Base-by-base conservation (phyloP, 1,139 yeast species). In the Debaryomyces psychrophilus region DNA sequence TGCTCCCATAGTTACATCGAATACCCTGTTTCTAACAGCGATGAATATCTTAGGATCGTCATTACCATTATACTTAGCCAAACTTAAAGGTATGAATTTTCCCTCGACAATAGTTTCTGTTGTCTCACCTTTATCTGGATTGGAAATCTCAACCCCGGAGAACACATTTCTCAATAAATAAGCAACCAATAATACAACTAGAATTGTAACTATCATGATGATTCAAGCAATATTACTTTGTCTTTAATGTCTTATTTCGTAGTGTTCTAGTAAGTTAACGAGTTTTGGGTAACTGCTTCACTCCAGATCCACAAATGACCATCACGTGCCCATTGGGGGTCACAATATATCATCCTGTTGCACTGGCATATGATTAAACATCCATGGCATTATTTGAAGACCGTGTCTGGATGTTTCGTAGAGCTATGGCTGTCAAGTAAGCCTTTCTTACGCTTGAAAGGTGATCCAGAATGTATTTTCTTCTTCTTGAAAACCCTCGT, bases 1-100 rank as follows among this genome's bases (percentile, higher is more conserved):
- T 51, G 90, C 81, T 0, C 97, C 97, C 20, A 77, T 74, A 8
- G 89, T 73, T 22, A 90, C 97, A 61, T 93, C 97, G 61, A 81
- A 93, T 4, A 93, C 97, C 38, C 79, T 83, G 2, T 97, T 96
- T 57, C 77, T 82, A 12, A 93, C 90, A 0, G 90, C 96, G 57
- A 93, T 81, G 60, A 86, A 85, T 31, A 95, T 90, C 56, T 82
- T 82, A 43, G 86, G 85, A 50, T 83, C 85, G 53, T 87, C 90
- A 40, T 71, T 79, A 1, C 99, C 98, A 62, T 93, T 90, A 70
- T 71, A 90, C 59, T 83, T 84, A 49, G 79, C 79, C 29, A 93
- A 73, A 2, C 89, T 79, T 47, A 71, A 64, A 12, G 97, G 97
- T 2, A 95, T 90, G 69, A 87, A 93, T 42, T 77, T 77, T n/a